Percentiles rank a stretch among this genome's conserved stretches.
These are phyloP conservation scores for Epithele typhae DNA, from an alignment of 768 basidiomycete genomes.

Conservation along the genomic window DNA sequence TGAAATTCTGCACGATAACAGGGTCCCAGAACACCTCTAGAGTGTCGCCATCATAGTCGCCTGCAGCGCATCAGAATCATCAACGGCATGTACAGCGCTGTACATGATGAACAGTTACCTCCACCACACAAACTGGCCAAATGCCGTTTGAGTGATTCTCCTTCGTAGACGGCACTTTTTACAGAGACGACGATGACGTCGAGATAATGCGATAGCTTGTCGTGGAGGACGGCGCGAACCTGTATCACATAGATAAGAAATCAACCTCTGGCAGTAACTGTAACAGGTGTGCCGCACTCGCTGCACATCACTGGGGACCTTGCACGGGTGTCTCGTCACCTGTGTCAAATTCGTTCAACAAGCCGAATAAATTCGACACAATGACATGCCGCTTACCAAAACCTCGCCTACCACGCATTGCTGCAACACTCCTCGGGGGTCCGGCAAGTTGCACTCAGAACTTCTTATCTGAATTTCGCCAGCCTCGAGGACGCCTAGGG, in stretches of 20 bases:
- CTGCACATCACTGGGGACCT: slow-evolving; percentile 61
- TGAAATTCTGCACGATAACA: slow-evolving; percentile 48
- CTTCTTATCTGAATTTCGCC: slow-evolving; percentile 57
- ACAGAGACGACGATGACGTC: slow-evolving; percentile 51
- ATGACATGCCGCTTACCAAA: slow-evolving; percentile 32
- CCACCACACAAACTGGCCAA: slow-evolving; percentile 62
- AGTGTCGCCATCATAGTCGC: slow-evolving; percentile 72
- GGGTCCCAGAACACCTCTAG: slow-evolving; percentile 56
- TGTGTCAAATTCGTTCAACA: slow-evolving; percentile 14
- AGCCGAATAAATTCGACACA: neutral
- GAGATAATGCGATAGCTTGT: slow-evolving; percentile 41
- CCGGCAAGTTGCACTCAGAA: slow-evolving; percentile 38
- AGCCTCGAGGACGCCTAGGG: slow-evolving; percentile 42
- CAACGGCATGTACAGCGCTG: too few relatives aligned
- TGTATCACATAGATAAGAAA: slow-evolving; percentile 17
- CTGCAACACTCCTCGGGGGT: slow-evolving; percentile 37
- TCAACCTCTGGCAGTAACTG: too few relatives aligned
- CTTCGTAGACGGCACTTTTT: slow-evolving; percentile 22
- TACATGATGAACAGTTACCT: slow-evolving; percentile 34
- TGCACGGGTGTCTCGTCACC: slow-evolving; percentile 68
- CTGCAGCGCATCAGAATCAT: slow-evolving; percentile 24
- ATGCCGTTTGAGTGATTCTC: slow-evolving; percentile 29
- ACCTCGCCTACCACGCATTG: slow-evolving; percentile 55
- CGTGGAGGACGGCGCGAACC: slow-evolving; percentile 53
- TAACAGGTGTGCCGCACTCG: slow-evolving; percentile 37